Evolutionary conservation across 345 rosid species (phyloP).

Genomic region (Eucalyptus globulus): DNA sequence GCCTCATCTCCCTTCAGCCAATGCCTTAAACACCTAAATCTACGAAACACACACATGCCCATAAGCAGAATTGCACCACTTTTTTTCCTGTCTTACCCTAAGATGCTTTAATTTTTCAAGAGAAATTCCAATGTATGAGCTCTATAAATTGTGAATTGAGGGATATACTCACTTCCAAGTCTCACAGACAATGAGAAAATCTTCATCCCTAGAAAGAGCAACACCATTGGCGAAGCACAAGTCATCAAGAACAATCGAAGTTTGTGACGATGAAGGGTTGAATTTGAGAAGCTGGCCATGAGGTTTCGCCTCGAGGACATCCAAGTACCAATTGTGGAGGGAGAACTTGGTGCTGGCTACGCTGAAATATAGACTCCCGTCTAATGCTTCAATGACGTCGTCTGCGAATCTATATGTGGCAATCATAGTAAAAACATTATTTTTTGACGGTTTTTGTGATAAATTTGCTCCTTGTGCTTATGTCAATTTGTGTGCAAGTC

Average conservation of each 20-base stretch:
- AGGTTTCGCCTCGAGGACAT: constrained; percentile 41
- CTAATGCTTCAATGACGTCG: constrained; percentile 41
- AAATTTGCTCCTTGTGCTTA: neutral
- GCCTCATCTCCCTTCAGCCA: constrained; percentile 26
- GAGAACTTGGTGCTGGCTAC: constrained; percentile 36
- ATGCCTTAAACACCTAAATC: constrained; percentile 29
- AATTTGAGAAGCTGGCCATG: constrained; percentile 42
- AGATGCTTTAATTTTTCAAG: neutral
- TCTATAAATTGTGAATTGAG: neutral
- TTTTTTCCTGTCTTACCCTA: neutral
- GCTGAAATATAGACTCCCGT: constrained; percentile 40
- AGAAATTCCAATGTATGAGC: neutral
- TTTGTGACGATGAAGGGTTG: constrained; percentile 19
- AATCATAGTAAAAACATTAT: neutral
- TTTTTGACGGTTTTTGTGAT: neutral
- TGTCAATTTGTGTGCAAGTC: neutral
- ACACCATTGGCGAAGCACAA: constrained; percentile 37
- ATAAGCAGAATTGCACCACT: neutral
- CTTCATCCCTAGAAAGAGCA: constrained; percentile 27
- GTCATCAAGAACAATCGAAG: constrained; percentile 18
- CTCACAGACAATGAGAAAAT: constrained; percentile 32
- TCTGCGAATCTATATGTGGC: constrained; percentile 23
- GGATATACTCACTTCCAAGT: constrained; percentile 20
- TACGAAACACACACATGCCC: neutral
- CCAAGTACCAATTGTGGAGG: constrained; percentile 19